Evolutionary conservation across 371 early-diverging fungal genomes (phyloP).

Genomic region (Blakeslea trispora): DNA sequence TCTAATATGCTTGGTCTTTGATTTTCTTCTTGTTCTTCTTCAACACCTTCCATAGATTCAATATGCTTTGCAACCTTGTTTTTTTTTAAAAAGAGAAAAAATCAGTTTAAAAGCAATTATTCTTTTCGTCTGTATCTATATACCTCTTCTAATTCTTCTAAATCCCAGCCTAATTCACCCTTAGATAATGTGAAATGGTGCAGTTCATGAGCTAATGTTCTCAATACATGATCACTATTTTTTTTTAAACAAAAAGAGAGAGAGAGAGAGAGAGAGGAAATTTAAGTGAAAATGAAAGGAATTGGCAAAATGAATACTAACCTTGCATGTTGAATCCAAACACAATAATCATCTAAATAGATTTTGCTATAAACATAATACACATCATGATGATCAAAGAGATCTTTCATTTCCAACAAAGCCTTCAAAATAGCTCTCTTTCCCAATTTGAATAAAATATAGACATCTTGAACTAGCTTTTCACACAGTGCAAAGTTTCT

Average conservation of each 20-base stretch:
- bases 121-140: neutral
- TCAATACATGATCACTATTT: constrained; percentile 69
- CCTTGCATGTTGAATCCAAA: constrained; percentile 90
- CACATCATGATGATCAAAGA: constrained; percentile 85
- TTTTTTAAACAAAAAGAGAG: too few species aligned
- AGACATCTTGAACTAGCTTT: constrained; percentile 78
- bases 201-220: constrained; percentile 78
- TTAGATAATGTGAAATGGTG: constrained; percentile 72
- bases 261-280: neutral
- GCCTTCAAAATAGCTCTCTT: constrained; percentile 79
- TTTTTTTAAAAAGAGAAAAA: constrained; percentile 2
- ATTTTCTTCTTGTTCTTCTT: constrained; percentile 15
- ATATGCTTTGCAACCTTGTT: constrained; percentile 18
- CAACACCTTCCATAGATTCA: constrained; percentile 15
- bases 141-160: constrained; percentile 73
- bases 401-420: constrained; percentile 72
- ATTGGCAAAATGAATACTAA: constrained; percentile 22
- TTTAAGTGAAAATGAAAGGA: neutral
- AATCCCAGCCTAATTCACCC: constrained; percentile 70
- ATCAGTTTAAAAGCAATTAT: neutral
- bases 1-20: constrained; percentile 12
- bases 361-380: constrained; percentile 86
- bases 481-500: constrained; percentile 74
- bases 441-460: constrained; percentile 82
- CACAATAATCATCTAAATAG: constrained; percentile 92